Conservation (phyloP, 768 basidiomycete species). For the Macrolepiota albuminosa region DNA sequence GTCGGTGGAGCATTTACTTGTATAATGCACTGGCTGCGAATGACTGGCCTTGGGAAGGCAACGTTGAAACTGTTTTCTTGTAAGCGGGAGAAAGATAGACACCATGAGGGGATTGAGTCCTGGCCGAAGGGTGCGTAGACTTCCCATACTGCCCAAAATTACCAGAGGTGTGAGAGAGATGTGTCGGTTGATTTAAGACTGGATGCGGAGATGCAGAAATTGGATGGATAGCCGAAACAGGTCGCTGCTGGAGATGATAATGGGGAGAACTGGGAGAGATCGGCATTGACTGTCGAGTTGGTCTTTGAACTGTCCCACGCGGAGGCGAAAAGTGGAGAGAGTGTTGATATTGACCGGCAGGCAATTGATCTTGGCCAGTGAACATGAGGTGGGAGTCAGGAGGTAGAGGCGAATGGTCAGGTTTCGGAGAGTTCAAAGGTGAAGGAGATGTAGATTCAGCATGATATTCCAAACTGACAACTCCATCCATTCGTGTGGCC, state of each 20-base stretch:
- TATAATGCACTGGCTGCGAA: conserved; percentile 39
- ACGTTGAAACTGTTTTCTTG: conserved; percentile 5
- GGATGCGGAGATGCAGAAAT: not conserved
- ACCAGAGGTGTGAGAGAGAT: not conserved
- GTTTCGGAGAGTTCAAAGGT: conserved; percentile 17
- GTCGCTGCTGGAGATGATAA: conserved; percentile 10
- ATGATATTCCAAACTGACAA: conserved; percentile 19
- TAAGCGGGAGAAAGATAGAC: conserved; percentile 48
- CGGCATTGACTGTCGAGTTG: conserved; percentile 18
- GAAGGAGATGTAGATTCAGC: conserved; percentile 19
- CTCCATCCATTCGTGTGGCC: conserved; percentile 33
- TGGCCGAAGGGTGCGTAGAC: conserved; percentile 3
- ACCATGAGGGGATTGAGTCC: conserved; percentile 20
- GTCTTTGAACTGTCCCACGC: conserved; percentile 7
- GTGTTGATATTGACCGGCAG: not conserved
- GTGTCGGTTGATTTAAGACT: not conserved
- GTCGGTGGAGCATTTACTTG: conserved; percentile 35
- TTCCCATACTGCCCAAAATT: conserved; percentile 3
- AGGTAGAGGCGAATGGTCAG: conserved; percentile 7
- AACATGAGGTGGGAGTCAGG: conserved; percentile 5
- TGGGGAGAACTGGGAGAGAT: conserved; percentile 6
- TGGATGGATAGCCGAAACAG: conserved; percentile 5
- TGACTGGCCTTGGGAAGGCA: conserved; percentile 33
- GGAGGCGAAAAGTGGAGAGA: not conserved
- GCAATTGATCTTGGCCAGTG: conserved; percentile 4